Evolutionary conservation across 768 basidiomycete species (phyloP).

Genomic region (Leucocoprinus birnbaumii): DNA sequence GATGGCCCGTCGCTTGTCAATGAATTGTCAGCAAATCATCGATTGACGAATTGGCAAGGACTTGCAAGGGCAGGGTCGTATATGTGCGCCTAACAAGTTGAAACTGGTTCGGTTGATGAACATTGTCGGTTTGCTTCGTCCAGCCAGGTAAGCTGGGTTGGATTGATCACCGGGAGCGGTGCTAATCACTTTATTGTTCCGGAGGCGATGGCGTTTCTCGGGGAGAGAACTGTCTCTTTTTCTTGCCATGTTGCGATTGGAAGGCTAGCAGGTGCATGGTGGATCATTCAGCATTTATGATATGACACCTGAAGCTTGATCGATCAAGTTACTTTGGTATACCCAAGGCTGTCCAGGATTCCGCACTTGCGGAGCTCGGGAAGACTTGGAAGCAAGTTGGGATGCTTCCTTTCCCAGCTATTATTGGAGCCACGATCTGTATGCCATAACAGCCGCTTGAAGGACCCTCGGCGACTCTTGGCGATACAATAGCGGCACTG

Average conservation of each 20-base stretch:
- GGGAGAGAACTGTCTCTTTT: too few species aligned
- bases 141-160: too few species aligned
- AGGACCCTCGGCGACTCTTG: too few species aligned
- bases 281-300: not conserved
- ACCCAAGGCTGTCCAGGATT: not conserved
- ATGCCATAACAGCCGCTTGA: too few species aligned
- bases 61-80: not conserved
- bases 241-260: too few species aligned
- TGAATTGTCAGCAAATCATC: slow-evolving; percentile 2
- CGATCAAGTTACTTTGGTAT: not conserved
- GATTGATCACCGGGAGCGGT: not conserved
- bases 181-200: not conserved
- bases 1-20: not conserved
- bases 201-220: too few species aligned
- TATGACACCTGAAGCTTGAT: not conserved
- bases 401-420: not conserved
- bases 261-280: not conserved
- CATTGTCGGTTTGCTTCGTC: not conserved
- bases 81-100: not conserved
- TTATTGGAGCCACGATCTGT: too few species aligned
- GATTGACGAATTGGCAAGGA: not conserved
- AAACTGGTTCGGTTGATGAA: not conserved
- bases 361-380: not conserved
- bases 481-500: too few species aligned
- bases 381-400: too few species aligned